Evolutionary conservation across 768 basidiomycete species (phyloP).

Genomic region (Steccherinum ochraceum): DNA sequence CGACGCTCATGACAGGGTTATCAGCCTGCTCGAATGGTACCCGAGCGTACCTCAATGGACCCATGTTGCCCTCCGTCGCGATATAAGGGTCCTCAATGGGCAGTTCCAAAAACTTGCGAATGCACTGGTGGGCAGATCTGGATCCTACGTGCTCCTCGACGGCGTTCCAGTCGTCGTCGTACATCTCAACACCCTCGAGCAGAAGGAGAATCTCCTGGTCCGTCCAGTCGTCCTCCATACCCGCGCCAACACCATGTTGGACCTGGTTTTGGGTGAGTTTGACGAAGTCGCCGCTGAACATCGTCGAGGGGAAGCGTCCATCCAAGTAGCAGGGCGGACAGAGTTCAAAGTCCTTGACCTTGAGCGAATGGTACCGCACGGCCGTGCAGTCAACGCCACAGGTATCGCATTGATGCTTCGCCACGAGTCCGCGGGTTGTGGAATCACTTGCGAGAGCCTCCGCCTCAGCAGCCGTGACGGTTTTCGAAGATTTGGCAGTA

Average conservation of each 20-base stretch:
- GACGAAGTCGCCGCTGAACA: slow-evolving; percentile 98
- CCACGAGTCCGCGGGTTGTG: background rate
- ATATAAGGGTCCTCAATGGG: slow-evolving; percentile 97
- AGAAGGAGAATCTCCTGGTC: slow-evolving; percentile 86
- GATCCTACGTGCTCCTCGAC: slow-evolving; percentile 93
- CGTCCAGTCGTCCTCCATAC: slow-evolving; percentile 69
- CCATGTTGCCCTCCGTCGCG: slow-evolving; percentile 68
- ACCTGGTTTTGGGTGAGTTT: slow-evolving; percentile 51
- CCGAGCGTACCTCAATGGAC: slow-evolving; percentile 65
- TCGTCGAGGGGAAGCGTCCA: slow-evolving; percentile 91
- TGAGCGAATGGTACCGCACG: slow-evolving; percentile 87
- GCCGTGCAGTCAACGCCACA: slow-evolving; percentile 92
- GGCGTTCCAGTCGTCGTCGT: slow-evolving; percentile 92
- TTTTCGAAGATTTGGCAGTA: slow-evolving; percentile 74
- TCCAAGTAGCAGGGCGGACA: slow-evolving; percentile 93
- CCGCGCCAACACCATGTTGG: slow-evolving; percentile 32
- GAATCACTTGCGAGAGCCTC: slow-evolving; percentile 49
- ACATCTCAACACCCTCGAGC: slow-evolving; percentile 98
- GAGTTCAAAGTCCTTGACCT: slow-evolving; percentile 86
- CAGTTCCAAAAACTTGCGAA: slow-evolving; percentile 89
- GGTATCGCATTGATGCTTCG: slow-evolving; percentile 78
- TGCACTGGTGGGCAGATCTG: slow-evolving; percentile 88
- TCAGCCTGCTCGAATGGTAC: slow-evolving; percentile 93
- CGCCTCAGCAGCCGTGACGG: slow-evolving; percentile 65
- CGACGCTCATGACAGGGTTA: slow-evolving; percentile 98